A percentile compares a stretch with the other conserved stretches of the same genome.
phyloP scores from a whole-genome alignment of 345 rosid genomes.

The Hibiscus tridactylites region DNA sequence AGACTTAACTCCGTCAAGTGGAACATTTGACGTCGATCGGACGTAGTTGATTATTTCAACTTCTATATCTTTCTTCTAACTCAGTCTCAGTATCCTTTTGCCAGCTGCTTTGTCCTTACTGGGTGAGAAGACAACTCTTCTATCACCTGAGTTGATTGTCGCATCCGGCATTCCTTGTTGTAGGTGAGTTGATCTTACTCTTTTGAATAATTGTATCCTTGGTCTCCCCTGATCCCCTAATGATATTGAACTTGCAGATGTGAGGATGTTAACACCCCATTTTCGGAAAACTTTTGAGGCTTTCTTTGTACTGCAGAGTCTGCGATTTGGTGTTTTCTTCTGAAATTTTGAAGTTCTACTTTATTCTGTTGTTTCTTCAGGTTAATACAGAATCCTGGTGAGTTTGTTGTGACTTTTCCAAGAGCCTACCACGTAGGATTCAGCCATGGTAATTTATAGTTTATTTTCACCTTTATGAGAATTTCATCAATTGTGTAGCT shows the following conservation, averaged over 20 bases:
- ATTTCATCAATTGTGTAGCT: slow-evolving; percentile 5
- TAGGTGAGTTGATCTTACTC: slow-evolving; percentile 47
- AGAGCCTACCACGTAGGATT: slow-evolving; percentile 98
- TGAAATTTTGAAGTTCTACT: slow-evolving; percentile 18
- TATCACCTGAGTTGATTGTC: slow-evolving; percentile 77
- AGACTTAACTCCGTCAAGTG: background rate
- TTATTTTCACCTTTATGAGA: background rate
- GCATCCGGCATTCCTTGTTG: slow-evolving; percentile 92
- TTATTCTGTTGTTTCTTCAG: slow-evolving; percentile 37
- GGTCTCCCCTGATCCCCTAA: background rate
- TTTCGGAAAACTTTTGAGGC: background rate
- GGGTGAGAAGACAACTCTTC: slow-evolving; percentile 98
- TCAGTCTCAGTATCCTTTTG: slow-evolving; percentile 19
- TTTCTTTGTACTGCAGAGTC: background rate
- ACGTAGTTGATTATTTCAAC: background rate
- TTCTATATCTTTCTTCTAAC: slow-evolving; percentile 6
- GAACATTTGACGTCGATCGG: background rate
- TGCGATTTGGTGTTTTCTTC: slow-evolving; percentile 11
- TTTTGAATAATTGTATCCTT: slow-evolving; percentile 1
- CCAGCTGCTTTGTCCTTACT: slow-evolving; percentile 77
- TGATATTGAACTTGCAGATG: background rate
- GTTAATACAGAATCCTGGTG: slow-evolving; percentile 96
- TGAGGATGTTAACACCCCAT: slow-evolving; percentile 10
- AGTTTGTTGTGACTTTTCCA: slow-evolving; percentile 98
- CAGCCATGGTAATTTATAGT: slow-evolving; percentile 85